Evolutionary conservation across 257 asterid genomes (phyloP), one percentile per base, ranked within the genome.

Genomic region (Salvia rosmarinus): DNA sequence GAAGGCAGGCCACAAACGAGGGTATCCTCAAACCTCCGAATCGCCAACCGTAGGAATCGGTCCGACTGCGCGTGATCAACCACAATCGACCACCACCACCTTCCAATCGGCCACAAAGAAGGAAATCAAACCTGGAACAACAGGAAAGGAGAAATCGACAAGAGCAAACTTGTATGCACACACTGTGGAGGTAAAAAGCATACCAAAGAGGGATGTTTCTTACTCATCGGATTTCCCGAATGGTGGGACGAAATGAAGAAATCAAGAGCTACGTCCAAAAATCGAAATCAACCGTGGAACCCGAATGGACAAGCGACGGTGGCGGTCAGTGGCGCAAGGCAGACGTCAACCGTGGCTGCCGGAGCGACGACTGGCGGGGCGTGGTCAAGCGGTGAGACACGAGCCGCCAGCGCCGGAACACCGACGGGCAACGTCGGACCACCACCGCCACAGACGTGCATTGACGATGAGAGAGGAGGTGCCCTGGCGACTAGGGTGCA

Each of bases 1-100:
- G 52, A 14, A 46, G 52, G 52, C 52, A 46, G 52, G 52, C 52
- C 19, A 46, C 52, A 46, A 46, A 46, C 52, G 52, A 46, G 52
- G 52, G 52, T 5, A 46, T 46, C 52, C 52, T 46, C 52, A 46
- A 46, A n/a, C 52, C 21, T 46, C 52, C 5, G 21, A 46, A 46
- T 5, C 52, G 9, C 52, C 21, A 0, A 46, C 52, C 52, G 19
- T 5, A 3, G 52, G 52, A 46, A 46, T 46, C 9, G 40, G 40
- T 35, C 8, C 40, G 42, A 1, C 42, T 37, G n/a, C 9, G 42
- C 42, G 10, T 9, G 42, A 9, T 37, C 42, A 37, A 37, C 42
- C 42, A 37, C 42, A 6, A 6, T 9, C 42, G 42, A 37, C 7
- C 42, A 37, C 42, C 42, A 6, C 42, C 42, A 37, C 42, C 42